Evolutionary conservation across 148 eudicot species (phyloP), one percentile per base, ranked within the genome.

Genomic region (Drosera capensis): DNA sequence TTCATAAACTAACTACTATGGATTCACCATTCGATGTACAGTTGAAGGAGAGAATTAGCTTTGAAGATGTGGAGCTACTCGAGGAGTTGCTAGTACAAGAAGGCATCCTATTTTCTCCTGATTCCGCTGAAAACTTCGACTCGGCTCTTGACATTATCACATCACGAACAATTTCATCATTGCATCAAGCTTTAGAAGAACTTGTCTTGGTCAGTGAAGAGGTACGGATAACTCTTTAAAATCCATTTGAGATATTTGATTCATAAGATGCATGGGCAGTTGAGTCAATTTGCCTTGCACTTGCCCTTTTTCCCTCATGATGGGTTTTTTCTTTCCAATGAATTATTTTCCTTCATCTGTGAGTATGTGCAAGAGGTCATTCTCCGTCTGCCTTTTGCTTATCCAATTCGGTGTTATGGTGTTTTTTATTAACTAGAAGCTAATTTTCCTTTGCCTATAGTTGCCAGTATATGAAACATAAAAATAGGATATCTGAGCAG

Each of bases 61-160:
- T 15, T 25, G 82, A 74, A 60, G 81, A 68, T 16, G 80, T 77
- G 44, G 66, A 68, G 20, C 56, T 87, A 43, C 94, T 87, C 5
- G 76, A 68, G 67, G 80, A 87, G 66, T 42, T 74, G 46, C 74
- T 87, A 29, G 34, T 72, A 56, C 51, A 53, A 9, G 90, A 77
- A 43, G 94, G 94, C 31, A 68, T 80, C 51, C 57, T 80, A 62
- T 71, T 63, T 56, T 54, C 68, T 58, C 71, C 72, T 16, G 63
- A 31, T 60, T 55, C 68, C n/a, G 54, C 31, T 16, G 82, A 79
- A 68, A 71, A 76, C 29, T 21, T 74, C 57, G 77, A 77, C 23
- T 60, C 67, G 39, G 85, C 73, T 20, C 64, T 57, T 31, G 76
- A 74, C 39, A 79, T 70, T 57, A 45, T 77, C 35, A 68, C 63